Percentiles rank a stretch among this genome's conserved stretches.
Conservation (phyloP, 2,329 filamentous ascomycete genomes). For the Huntiella decipiens region DNA sequence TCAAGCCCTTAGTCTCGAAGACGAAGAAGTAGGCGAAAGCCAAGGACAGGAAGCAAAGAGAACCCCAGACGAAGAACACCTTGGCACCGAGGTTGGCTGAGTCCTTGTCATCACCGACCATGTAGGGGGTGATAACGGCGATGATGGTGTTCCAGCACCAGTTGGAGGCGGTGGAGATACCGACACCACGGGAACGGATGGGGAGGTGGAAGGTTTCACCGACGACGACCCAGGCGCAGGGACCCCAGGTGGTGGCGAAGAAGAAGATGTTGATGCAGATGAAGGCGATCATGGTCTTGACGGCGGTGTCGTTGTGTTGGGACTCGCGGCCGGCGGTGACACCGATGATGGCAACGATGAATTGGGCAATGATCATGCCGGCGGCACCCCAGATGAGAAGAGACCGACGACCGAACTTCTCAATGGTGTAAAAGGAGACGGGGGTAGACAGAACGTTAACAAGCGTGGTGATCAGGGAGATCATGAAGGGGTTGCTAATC, state of each 20-base stretch:
- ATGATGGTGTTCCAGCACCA: conserved; percentile 76
- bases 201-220: conserved; percentile 82
- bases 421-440: conserved; percentile 71
- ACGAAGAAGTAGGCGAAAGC: conserved; percentile 56
- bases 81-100: conserved; percentile 47
- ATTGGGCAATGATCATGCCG: conserved; percentile 74
- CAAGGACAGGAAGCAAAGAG: conserved; percentile 39
- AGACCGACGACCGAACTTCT: conserved; percentile 60
- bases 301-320: conserved; percentile 35
- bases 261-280: conserved; percentile 88
- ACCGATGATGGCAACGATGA: conserved; percentile 64
- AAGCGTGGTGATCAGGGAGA: conserved; percentile 68
- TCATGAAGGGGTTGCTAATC: conserved; percentile 61
- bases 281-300: conserved; percentile 62
- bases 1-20: conserved; percentile 57
- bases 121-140: conserved; percentile 54
- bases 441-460: conserved; percentile 79
- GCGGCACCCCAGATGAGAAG: conserved; percentile 62
- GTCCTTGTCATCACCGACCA: conserved; percentile 33
- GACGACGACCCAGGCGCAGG: conserved; percentile 63
- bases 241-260: conserved; percentile 80
- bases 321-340: conserved; percentile 38
- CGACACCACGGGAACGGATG: conserved; percentile 75
- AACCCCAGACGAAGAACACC: conserved; percentile 62
- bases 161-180: conserved; percentile 71